A percentile compares a stretch with the other conserved stretches of the same genome.
Conservation (phyloP, 192 early-diverging fungal species). For the Podila clonocystis region DNA sequence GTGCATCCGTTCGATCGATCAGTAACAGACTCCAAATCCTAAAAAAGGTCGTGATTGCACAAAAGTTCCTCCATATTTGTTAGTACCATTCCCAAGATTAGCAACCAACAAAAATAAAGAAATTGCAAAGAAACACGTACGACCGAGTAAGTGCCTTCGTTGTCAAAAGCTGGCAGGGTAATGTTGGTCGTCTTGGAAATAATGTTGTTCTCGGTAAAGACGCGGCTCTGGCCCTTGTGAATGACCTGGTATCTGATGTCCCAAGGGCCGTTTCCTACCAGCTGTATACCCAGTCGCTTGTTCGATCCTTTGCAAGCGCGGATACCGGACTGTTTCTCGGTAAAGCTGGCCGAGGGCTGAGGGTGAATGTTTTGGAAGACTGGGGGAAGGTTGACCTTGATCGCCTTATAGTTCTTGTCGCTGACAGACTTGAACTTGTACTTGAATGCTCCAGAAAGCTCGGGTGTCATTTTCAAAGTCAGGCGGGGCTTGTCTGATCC, state of each 20-base stretch:
- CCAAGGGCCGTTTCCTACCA: slow-evolving; percentile 39
- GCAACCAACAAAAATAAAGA: background rate
- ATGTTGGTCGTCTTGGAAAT: slow-evolving; percentile 14
- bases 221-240: slow-evolving; percentile 16
- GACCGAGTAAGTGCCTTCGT: slow-evolving; percentile 36
- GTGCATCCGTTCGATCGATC: slow-evolving; percentile 38
- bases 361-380: slow-evolving; percentile 46
- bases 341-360: slow-evolving; percentile 35
- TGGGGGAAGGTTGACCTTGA: slow-evolving; percentile 25
- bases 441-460: slow-evolving; percentile 23
- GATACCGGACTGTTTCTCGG: slow-evolving; percentile 5
- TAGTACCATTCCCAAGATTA: background rate
- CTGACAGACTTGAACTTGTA: slow-evolving; percentile 41
- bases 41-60: background rate
- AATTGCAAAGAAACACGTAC: background rate
- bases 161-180: slow-evolving; percentile 32
- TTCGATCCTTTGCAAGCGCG: slow-evolving; percentile 30
- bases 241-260: slow-evolving; percentile 45
- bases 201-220: slow-evolving; percentile 21
- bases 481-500: slow-evolving; percentile 31
- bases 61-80: background rate
- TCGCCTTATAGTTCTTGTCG: slow-evolving; percentile 32
- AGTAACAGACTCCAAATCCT: slow-evolving; percentile 39
- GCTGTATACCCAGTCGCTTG: slow-evolving; percentile 21
- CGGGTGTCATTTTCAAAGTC: slow-evolving; percentile 36